Base-by-base conservation (phyloP, 441 rosid genomes). In the Gossypium davidsonii region DNA sequence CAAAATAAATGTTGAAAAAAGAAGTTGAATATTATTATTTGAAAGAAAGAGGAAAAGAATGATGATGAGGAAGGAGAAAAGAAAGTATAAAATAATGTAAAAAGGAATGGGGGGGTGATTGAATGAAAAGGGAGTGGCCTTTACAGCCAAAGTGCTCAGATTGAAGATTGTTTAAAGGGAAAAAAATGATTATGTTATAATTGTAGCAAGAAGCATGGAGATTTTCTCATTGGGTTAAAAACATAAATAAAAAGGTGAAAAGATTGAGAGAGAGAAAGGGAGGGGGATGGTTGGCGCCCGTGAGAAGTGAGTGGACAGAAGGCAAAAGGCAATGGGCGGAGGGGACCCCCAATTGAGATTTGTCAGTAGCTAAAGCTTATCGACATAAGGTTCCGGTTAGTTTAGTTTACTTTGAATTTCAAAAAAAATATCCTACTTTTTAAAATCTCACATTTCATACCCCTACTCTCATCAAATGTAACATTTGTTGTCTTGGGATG, bases 151-250 rank as follows among this genome's bases (percentile, higher is more conserved):
- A 20, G n/a, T 12, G 51, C 15, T 68, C 39, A 14, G 64, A 56
- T 23, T 21, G 46, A 68, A 56, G 75, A 66, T 57, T 14, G 69
- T 20, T 37, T 8, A 17, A 63, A 48, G 69, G 57, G 78, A n/a
- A 49, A 60, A 79, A 75, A 79, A 83, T 83, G 81, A 81, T 81
- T 77, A 71, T 71, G 77, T 49, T 46, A 83, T 81, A 70, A 83
- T 81, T 83, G 69, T 26, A 48, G 5, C 34, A 2, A 59, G 66
- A 77, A 82, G 69, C 17, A 34, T 44, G 21, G 26, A 37, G 31
- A 67, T 60, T 60, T 28, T 14, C 21, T 15, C 42, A 31, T 46
- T 2, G 31, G 63, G 20, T 53, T 55, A 17, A 55, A 20, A 55
- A 55, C 15, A 48, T 48, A 11, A 14, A 48, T 48, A 58, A 57